Percentiles rank a stretch among this genome's conserved stretches.
Conservation (phyloP, 192 early-diverging fungal species). For the Spizellomyces sp. region DNA sequence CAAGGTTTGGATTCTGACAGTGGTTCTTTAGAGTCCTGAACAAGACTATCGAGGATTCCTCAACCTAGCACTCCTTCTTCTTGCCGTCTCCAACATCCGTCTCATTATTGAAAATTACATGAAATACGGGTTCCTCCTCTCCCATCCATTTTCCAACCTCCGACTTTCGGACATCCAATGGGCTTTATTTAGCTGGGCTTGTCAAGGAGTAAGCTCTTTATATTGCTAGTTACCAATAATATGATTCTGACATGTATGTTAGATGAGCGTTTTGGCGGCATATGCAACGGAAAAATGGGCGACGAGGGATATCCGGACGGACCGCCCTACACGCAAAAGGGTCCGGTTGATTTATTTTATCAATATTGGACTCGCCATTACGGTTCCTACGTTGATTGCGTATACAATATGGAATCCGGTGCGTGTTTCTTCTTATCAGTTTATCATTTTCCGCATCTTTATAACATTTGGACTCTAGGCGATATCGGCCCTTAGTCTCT, state of each 20-base stretch:
- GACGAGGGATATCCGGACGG: conserved; percentile 8
- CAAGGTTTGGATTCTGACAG: neutral
- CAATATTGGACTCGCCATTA: conserved; percentile 22
- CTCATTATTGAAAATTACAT: conserved; percentile 86
- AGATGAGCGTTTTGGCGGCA: conserved; percentile 56
- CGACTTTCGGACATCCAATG: conserved; percentile 2
- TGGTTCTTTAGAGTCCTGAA: conserved; percentile 52
- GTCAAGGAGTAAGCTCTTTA: conserved; percentile 10
- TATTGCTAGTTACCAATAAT: neutral
- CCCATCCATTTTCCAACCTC: conserved; percentile 62
- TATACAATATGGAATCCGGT: conserved; percentile 36
- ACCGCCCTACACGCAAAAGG: conserved; percentile 2
- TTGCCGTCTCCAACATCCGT: conserved; percentile 80
- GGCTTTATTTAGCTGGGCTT: conserved; percentile 17
- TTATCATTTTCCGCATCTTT: conserved; percentile 3
- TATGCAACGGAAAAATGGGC: conserved; percentile 64
- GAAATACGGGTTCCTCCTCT: conserved; percentile 84
- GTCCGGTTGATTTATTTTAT: conserved; percentile 17
- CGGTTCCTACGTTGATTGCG: conserved; percentile 23
- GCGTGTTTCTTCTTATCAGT: neutral
- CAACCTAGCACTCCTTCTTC: conserved; percentile 76
- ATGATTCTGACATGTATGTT: neutral
- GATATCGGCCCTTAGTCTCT: conserved; percentile 18
- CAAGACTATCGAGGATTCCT: conserved; percentile 86
- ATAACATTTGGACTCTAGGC: conserved; percentile 5